Conservation (phyloP, 345 rosid species). For the Salix viminalis region DNA sequence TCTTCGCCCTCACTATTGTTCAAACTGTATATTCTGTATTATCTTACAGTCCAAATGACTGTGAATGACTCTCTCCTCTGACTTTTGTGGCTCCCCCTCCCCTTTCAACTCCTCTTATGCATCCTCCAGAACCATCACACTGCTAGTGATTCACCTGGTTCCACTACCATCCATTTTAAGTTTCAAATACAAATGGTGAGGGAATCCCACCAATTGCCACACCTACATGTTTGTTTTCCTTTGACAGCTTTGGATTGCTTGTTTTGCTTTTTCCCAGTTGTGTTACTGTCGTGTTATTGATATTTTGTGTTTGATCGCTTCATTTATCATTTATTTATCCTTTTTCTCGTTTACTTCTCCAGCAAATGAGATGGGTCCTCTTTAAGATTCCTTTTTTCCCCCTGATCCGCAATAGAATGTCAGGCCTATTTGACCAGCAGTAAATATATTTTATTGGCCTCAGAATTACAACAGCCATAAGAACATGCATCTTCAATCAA, state of each 20-base stretch:
- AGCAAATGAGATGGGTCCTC: background rate
- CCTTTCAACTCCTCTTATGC: background rate
- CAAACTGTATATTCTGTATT: conserved; percentile 28
- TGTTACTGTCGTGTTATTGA: no score
- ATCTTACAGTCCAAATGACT: conserved; percentile 10
- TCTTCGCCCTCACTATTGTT: conserved; percentile 39
- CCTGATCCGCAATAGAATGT: background rate
- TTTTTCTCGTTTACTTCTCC: background rate
- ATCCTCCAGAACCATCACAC: background rate
- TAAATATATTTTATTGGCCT: background rate
- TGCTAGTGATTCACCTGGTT: conserved; percentile 1
- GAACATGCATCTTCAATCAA: background rate
- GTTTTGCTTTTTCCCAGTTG: no score
- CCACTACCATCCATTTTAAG: background rate
- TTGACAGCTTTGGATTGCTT: background rate
- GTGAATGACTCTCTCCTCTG: background rate
- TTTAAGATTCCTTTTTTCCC: no score
- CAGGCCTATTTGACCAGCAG: background rate
- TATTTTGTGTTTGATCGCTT: background rate
- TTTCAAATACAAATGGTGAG: background rate
- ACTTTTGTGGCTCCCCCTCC: background rate
- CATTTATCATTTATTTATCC: background rate
- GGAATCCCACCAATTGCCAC: background rate
- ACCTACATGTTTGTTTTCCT: background rate
- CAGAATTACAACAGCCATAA: background rate